Conservation (phyloP, 176 grass and related monocot genomes). For the Oryza coarctata region DNA sequence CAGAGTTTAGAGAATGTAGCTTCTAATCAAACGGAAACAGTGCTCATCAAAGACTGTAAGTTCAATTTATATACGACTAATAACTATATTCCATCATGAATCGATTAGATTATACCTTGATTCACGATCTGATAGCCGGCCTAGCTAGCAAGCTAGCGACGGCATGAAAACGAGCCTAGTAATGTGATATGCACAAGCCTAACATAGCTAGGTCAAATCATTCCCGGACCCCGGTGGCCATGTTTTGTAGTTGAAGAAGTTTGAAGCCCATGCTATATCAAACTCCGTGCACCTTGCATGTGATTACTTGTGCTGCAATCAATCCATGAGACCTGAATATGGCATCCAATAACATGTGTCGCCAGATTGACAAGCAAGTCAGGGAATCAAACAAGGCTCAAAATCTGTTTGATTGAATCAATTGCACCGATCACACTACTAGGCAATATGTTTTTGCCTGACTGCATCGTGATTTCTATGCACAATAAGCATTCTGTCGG, state of each 20-base stretch:
- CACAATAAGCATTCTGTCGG: not conserved
- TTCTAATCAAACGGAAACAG: not conserved
- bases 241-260: not conserved
- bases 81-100: not conserved
- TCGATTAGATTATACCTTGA: not conserved
- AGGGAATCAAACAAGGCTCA: not conserved
- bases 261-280: not conserved
- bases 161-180: not conserved
- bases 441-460: not conserved
- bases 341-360: not conserved
- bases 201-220: not conserved
- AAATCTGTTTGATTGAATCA: not conserved
- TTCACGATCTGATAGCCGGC: constrained; percentile 3
- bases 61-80: too few species aligned
- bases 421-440: not conserved
- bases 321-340: not conserved
- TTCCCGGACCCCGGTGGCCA: not conserved
- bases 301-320: not conserved
- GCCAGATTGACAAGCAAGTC: not conserved
- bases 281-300: not conserved
- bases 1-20: not conserved
- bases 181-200: not conserved
- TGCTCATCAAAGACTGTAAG: not conserved
- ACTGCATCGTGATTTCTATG: not conserved
- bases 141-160: not conserved